Base-by-base conservation (phyloP, 805 yeast species). In the Candida parachauliodes region DNA sequence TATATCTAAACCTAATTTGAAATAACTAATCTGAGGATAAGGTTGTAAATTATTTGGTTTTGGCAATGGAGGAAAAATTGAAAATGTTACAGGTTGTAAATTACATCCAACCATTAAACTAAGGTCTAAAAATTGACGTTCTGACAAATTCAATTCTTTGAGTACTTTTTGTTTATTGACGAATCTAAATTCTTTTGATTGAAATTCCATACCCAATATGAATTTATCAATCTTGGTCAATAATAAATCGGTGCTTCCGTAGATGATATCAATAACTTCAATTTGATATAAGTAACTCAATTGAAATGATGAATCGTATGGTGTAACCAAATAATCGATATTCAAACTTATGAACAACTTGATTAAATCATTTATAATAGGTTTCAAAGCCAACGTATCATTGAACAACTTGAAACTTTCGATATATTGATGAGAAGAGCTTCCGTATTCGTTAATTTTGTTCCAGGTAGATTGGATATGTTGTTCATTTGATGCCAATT, bases 211-310 rank as follows among this genome's bases (percentile, higher is more conserved):
- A 14, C 83, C 76, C 34, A 81, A 59, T 39, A 91, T 81, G 41
- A 88, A 78, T 46, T 77, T 82, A 40, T 86, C 93, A 19, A 83
- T 71, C 12, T 65, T 58, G 17, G 75, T 72, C 54, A 91, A 64
- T 30, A 89, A 62, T 26, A 80, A 70, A 50, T 93, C 98, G 1
- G 88, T 81, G 6, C 96, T 81, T 1, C 95, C 96, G 59, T 79
- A 85, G 25, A 89, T 77, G 4, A 83, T 79, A 56, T 89, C 88
- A 35, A 91, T 74, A 32, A 68, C 61, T 0, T 66, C 69, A 34
- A 66, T 67, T 31, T 73, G 73, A 44, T 72, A 70, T 49, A 91
- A 62, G 51, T 87, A 88, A 5, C 84, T 77, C 49, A 93, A 68
- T 59, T 91, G 96, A 28, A 81, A 74, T 62, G 88, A 79, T 0